Conservation (phyloP, 2,329 filamentous ascomycete species). For the Elsinoe batatas region DNA sequence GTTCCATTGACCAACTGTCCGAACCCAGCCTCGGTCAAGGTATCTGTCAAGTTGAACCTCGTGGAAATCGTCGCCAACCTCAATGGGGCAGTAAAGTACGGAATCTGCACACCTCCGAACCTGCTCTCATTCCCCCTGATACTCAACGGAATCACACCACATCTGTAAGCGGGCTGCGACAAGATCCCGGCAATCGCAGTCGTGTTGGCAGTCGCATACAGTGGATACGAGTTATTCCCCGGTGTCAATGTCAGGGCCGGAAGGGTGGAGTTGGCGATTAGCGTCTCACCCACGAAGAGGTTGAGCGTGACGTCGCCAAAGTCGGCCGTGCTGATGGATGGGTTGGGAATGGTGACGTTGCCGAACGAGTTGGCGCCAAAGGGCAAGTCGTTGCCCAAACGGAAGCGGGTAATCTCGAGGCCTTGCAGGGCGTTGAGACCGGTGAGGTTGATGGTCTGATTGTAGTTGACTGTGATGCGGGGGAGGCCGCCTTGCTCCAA, state of each 20-base stretch:
- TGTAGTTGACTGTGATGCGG: conserved; percentile 42
- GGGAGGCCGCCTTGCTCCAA: conserved; percentile 44
- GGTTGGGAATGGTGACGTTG: conserved; percentile 52
- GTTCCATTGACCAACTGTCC: background rate
- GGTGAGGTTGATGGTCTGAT: conserved; percentile 48
- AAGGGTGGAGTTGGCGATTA: conserved; percentile 49
- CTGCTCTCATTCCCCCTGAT: conserved; percentile 6
- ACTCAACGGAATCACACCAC: conserved; percentile 39
- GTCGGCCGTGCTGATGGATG: conserved; percentile 52
- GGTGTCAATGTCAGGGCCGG: conserved; percentile 49
- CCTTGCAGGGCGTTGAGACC: conserved; percentile 50
- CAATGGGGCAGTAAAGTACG: conserved; percentile 13
- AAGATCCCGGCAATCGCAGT: conserved; percentile 33
- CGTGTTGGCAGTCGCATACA: conserved; percentile 48
- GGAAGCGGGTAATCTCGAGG: conserved; percentile 42
- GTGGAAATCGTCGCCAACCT: background rate
- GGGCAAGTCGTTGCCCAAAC: conserved; percentile 24
- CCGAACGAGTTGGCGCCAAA: conserved; percentile 53
- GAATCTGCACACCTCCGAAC: conserved; percentile 6
- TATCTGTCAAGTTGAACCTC: conserved; percentile 9
- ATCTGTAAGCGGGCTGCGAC: conserved; percentile 41
- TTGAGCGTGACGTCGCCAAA: conserved; percentile 57
- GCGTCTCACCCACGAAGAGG: conserved; percentile 43
- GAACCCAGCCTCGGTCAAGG: background rate
- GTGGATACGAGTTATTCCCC: conserved; percentile 46